A percentile compares a stretch with the other conserved stretches of the same genome.
Evolutionary conservation across 2,329 filamentous ascomycete genomes (phyloP).

Genomic region (Neopestalotiopsis clavispora): DNA sequence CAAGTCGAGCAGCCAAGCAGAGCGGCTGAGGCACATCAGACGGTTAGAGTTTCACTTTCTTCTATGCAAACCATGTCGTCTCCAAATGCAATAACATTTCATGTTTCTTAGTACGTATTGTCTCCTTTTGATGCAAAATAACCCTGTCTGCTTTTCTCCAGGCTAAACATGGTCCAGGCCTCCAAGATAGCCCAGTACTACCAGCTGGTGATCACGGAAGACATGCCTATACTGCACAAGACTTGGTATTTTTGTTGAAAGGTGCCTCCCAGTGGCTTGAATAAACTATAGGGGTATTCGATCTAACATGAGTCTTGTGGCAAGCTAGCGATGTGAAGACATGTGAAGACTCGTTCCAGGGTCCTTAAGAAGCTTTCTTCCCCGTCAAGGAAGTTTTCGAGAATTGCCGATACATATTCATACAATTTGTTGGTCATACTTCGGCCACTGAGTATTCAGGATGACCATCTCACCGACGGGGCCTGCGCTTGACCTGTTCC

Average conservation of each 20-base stretch:
- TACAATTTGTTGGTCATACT: background rate
- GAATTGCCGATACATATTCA: too few species aligned
- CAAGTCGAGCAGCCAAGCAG: too few species aligned
- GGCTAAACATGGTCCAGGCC: background rate
- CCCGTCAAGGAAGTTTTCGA: too few species aligned
- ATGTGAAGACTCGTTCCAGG: background rate
- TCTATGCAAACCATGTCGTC: background rate
- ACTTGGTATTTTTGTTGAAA: background rate
- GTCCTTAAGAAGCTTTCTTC: background rate
- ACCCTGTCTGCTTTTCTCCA: background rate
- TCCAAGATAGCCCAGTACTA: background rate
- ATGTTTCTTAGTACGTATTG: background rate
- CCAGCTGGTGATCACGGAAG: background rate
- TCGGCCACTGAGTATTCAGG: background rate
- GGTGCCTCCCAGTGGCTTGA: background rate
- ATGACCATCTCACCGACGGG: constrained; percentile 17
- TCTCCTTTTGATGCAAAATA: background rate
- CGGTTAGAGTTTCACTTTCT: too few species aligned
- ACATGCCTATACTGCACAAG: background rate
- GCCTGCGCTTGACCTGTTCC: background rate
- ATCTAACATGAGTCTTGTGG: background rate
- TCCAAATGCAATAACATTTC: background rate
- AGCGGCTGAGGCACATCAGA: too few species aligned
- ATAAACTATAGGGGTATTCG: background rate
- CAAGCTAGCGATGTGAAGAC: background rate